These are phyloP conservation scores for Entomortierella parvispora DNA, from an alignment of 192 early-diverging fungal species.

Conservation along the genomic window DNA sequence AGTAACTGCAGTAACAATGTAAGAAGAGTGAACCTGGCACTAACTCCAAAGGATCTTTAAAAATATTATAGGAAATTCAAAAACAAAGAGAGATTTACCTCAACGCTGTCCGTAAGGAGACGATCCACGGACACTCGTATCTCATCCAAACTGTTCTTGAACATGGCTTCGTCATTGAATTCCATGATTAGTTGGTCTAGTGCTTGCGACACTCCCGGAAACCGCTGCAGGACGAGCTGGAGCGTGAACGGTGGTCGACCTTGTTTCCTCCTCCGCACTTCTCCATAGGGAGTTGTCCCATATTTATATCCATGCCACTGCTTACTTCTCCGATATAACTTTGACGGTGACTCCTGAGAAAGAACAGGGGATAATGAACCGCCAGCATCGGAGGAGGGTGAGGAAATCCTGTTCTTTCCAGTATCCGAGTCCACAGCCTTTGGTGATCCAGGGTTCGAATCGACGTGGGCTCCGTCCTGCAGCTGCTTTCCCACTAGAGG, in stretches of 20 bases:
- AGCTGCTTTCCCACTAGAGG: conserved; percentile 25
- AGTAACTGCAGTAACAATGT: conserved; percentile 19
- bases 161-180: conserved; percentile 38
- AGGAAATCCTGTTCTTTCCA: no score
- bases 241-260: conserved; percentile 26
- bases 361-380: no score
- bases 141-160: conserved; percentile 23
- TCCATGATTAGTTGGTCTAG: conserved; percentile 41
- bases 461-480: conserved; percentile 2
- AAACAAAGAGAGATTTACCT: no score
- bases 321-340: conserved; percentile 2
- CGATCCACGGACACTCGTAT: conserved; percentile 30
- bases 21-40: no score
- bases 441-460: conserved; percentile 12
- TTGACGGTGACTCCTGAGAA: background rate
- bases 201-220: conserved; percentile 32
- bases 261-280: conserved; percentile 3
- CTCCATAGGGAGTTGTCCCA: background rate
- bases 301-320: conserved; percentile 11
- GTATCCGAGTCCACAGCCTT: background rate
- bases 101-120: conserved; percentile 27
- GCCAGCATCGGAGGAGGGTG: no score
- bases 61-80: no score
- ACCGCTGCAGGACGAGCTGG: conserved; percentile 23
- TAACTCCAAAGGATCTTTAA: no score